phyloP scores from a whole-genome alignment of 306 rosid species.

The Cicer chorassanicum region DNA sequence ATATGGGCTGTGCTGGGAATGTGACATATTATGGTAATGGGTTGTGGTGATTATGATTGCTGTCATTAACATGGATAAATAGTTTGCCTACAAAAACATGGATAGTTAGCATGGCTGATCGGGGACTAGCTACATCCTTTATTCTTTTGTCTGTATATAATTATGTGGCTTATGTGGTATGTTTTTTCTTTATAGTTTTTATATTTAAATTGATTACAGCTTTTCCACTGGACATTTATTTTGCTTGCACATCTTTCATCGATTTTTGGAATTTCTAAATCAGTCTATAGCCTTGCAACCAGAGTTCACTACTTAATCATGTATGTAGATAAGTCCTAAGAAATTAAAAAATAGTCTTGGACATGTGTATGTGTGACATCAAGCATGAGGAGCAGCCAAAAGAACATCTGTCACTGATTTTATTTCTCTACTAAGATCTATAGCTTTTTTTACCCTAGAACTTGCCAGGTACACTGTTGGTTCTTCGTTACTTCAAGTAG shows the following conservation, averaged over 20 bases:
- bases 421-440: background rate
- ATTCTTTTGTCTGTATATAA: constrained; percentile 21
- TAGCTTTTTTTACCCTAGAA: background rate
- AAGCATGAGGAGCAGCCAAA: constrained; percentile 14
- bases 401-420: constrained; percentile 19
- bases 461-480: background rate
- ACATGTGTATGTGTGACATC: constrained; percentile 17
- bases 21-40: constrained; percentile 24
- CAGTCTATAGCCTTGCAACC: constrained; percentile 1
- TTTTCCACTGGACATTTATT: constrained; percentile 3
- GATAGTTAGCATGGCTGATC: constrained; percentile 21
- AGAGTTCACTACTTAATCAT: constrained; percentile 1
- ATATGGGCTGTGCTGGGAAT: constrained; percentile 16
- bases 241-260: background rate
- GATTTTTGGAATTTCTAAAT: constrained; percentile 6
- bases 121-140: constrained; percentile 19
- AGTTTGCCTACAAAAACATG: background rate
- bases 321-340: background rate
- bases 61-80: constrained; percentile 10
- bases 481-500: constrained; percentile 26
- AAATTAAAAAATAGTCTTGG: background rate
- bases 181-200: constrained; percentile 1
- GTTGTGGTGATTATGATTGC: constrained; percentile 38
- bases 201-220: background rate
- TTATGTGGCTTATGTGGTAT: constrained; percentile 10